These are phyloP conservation scores for Noccaea caerulescens DNA, from an alignment of 345 rosid genomes.

Conservation along the genomic window DNA sequence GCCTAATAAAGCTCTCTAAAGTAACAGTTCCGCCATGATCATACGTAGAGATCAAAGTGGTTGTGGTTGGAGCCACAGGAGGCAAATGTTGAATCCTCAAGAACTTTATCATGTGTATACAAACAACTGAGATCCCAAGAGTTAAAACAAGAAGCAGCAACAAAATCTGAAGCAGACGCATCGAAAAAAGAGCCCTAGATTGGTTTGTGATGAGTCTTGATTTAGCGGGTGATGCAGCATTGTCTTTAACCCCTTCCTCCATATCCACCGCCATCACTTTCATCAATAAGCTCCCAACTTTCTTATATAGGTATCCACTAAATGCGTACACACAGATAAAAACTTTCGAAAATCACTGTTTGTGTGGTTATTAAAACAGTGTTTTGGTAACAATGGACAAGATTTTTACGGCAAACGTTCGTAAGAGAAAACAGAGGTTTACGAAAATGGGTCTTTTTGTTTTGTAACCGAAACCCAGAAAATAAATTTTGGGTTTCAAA, in stretches of 20 bases:
- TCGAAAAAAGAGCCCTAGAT: slow-evolving; percentile 46
- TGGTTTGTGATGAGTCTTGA: slow-evolving; percentile 43
- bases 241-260: slow-evolving; percentile 63
- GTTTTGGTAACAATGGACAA: slow-evolving; percentile 2
- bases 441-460: background rate
- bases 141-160: slow-evolving; percentile 53
- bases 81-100: slow-evolving; percentile 43
- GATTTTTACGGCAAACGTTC: background rate
- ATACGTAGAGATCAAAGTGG: slow-evolving; percentile 46
- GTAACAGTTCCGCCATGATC: slow-evolving; percentile 37
- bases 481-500: background rate
- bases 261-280: slow-evolving; percentile 40
- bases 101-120: slow-evolving; percentile 53
- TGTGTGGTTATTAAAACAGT: background rate
- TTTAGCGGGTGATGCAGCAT: slow-evolving; percentile 22
- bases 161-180: slow-evolving; percentile 51
- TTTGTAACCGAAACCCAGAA: background rate
- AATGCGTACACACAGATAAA: background rate
- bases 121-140: slow-evolving; percentile 56
- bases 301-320: slow-evolving; percentile 9
- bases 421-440: slow-evolving; percentile 6
- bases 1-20: slow-evolving; percentile 56
- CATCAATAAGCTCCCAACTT: slow-evolving; percentile 34
- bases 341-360: background rate
- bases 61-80: slow-evolving; percentile 44